Conservation (phyloP, 1,284 basidiomycete genomes). For the Marasmius oreades region DNA sequence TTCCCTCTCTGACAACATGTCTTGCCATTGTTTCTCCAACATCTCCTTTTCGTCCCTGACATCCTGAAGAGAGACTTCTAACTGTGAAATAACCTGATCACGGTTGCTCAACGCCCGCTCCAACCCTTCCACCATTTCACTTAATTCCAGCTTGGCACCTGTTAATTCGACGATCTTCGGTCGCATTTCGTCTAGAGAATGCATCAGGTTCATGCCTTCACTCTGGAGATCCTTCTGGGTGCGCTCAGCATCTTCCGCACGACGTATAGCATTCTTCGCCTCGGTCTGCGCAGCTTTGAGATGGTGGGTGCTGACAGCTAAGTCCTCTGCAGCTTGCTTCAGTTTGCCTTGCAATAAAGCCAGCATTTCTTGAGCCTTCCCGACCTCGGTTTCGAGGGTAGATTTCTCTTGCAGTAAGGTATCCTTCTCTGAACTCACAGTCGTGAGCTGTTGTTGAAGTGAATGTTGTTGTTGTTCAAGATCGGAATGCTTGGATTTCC, state of each 20-base stretch:
- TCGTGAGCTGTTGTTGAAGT: slow-evolving; percentile 39
- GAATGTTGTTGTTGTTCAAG: slow-evolving; percentile 40
- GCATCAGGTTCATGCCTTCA: slow-evolving; percentile 71
- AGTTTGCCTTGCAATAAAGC: slow-evolving; percentile 57
- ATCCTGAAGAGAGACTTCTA: slow-evolving; percentile 58
- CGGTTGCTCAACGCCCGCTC: slow-evolving; percentile 50
- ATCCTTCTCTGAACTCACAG: slow-evolving; percentile 43
- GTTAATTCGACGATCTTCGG: slow-evolving; percentile 79
- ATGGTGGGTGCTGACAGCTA: slow-evolving; percentile 50
- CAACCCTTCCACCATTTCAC: slow-evolving; percentile 56
- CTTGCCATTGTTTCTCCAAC: slow-evolving; percentile 39
- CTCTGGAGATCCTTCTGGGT: slow-evolving; percentile 66
- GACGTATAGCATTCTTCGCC: slow-evolving; percentile 53
- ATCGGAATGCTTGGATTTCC: slow-evolving; percentile 41
- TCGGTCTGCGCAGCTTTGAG: slow-evolving; percentile 61
- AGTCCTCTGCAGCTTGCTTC: slow-evolving; percentile 47
- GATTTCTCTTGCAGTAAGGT: slow-evolving; percentile 44
- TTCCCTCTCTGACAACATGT: slow-evolving; percentile 39
- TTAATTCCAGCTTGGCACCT: slow-evolving; percentile 61
- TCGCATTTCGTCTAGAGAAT: slow-evolving; percentile 79
- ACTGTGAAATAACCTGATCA: slow-evolving; percentile 54
- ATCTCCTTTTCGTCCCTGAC: slow-evolving; percentile 46
- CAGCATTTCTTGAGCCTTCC: slow-evolving; percentile 41
- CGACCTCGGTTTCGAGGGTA: slow-evolving; percentile 43
- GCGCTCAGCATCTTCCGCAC: slow-evolving; percentile 71